phyloP scores from a whole-genome alignment of 2,329 filamentous ascomycete genomes.

The Mycogone perniciosa region DNA sequence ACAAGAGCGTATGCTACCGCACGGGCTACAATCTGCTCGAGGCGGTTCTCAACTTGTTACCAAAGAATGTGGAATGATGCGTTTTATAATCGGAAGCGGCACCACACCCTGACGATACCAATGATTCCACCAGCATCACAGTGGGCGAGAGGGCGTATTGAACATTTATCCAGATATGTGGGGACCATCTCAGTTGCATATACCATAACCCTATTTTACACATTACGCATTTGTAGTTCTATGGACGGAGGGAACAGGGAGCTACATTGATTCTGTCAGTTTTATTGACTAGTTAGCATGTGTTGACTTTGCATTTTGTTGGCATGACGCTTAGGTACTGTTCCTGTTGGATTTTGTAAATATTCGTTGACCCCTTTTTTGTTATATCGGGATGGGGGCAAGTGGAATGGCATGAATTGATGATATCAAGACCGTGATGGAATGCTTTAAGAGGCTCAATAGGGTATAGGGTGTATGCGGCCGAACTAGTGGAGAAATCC shows the following conservation, averaged over 20 bases:
- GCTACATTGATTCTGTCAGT: too few species aligned
- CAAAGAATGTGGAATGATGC: constrained; percentile 7
- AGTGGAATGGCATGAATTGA: not conserved
- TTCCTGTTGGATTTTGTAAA: not conserved
- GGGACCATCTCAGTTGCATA: too few species aligned
- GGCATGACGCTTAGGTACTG: too few species aligned
- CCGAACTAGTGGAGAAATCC: not conserved
- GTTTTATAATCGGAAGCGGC: too few species aligned
- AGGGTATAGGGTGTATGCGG: not conserved
- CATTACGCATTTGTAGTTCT: too few species aligned
- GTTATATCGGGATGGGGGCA: not conserved
- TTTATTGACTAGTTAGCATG: not conserved
- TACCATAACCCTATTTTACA: too few species aligned
- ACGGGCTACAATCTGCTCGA: constrained; percentile 28
- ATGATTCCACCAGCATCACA: not conserved
- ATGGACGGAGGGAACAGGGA: too few species aligned
- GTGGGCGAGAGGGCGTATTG: too few species aligned
- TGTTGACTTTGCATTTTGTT: too few species aligned
- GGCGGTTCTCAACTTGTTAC: constrained; percentile 23
- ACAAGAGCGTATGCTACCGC: constrained; percentile 30
- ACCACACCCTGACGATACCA: not conserved
- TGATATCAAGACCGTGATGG: not conserved
- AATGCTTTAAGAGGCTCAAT: not conserved
- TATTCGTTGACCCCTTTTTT: not conserved
- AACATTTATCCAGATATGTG: too few species aligned